phyloP scores from a whole-genome alignment of 1,284 basidiomycete species.

The Tilletia setariae region DNA sequence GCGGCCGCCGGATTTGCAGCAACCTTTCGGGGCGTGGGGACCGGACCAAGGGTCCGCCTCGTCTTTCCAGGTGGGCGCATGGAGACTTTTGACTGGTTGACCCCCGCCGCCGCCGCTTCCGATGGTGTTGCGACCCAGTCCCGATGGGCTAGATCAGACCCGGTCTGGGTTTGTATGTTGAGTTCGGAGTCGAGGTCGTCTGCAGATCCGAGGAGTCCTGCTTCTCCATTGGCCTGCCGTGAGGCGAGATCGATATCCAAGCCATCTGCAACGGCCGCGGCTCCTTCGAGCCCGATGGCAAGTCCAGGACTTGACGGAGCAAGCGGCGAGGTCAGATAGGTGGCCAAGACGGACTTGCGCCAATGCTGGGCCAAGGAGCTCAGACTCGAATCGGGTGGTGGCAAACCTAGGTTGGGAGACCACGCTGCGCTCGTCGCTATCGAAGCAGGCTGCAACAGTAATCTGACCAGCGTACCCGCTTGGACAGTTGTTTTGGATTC shows the following conservation, averaged over 20 bases:
- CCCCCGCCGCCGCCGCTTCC: neutral
- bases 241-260: neutral
- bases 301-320: conserved; percentile 2
- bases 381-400: neutral
- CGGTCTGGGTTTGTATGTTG: too few species aligned
- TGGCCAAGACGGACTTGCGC: conserved; percentile 5
- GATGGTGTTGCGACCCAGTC: too few species aligned
- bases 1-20: conserved; percentile 1
- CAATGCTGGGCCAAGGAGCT: neutral
- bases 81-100: neutral
- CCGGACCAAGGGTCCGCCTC: neutral
- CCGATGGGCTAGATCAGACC: too few species aligned
- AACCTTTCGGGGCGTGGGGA: neutral
- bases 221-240: neutral
- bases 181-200: too few species aligned
- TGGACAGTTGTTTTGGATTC: neutral
- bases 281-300: conserved; percentile 10
- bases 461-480: neutral
- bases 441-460: neutral
- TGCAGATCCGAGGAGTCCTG: neutral
- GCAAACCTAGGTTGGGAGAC: neutral
- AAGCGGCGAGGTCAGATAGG: conserved; percentile 6
- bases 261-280: neutral
- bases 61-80: neutral
- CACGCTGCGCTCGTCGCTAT: conserved; percentile 1